Evolutionary conservation across 2,329 filamentous ascomycete species (phyloP), one percentile per base, ranked within the genome.

Genomic region (Verticillium longisporum): DNA sequence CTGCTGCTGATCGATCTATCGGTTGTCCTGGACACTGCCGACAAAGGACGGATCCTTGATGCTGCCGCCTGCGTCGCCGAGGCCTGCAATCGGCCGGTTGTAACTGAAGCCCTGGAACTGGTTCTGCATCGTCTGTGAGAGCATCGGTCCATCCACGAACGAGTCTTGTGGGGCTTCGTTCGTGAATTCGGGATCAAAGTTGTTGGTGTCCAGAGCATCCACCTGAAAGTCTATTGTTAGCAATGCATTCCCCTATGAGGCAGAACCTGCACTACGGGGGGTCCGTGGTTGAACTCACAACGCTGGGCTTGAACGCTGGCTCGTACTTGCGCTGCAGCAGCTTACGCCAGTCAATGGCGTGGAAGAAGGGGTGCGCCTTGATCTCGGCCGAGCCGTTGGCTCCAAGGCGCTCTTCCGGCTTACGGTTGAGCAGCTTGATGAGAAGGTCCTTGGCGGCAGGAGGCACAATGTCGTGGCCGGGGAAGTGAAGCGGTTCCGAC

Each of bases 311-410:
- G 83, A 98, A 99, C 64, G 91, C 93, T 62, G 95, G 95, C 80
- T 98, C 94, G 73, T 98, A 98, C 79, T 98, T 98, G 74, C 95
- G 88, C 79, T 98, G 95, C 64, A 99, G 80, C 63, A 99, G 83
- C 80, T 98, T 98, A 69, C 93, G 89, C 95, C 95, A 99, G 75
- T 99, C 95, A 69, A 99, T 98, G 74, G 91, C 94, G 72, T 97
- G 93, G 84, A 99, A 98, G 83, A 99, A 99, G 61, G 94, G 93
- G 74, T 99, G 95, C 31, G 93, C 92, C 80, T 99, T 99, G 81
- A 99, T 98, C 77, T 99, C 95, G 21, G 92, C 91, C 4, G 95
- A 94, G 65, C 95, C 95, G 69, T 94, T 95, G 62, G 92, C 93
- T 68, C 95, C 95, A 57, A 99, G 80, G 69, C 95, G 87, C 74